Percentiles rank a stretch among this genome's conserved stretches.
phyloP scores from a whole-genome alignment of 257 asterid genomes.

The Linderniella brevidens region DNA sequence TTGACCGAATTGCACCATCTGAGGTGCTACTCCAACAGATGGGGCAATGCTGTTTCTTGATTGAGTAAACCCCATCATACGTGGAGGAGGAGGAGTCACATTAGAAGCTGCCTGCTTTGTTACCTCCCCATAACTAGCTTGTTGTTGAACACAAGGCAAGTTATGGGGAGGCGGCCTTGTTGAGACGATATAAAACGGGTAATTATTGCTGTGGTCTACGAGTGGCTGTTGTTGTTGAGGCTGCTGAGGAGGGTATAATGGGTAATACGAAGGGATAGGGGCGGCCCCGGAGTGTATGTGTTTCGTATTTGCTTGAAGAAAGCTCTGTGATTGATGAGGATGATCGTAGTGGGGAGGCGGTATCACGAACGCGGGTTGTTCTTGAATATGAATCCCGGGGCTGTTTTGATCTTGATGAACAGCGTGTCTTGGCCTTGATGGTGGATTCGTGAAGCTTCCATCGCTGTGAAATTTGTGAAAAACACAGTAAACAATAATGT shows the following conservation, averaged over 20 bases:
- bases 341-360: conserved; percentile 40
- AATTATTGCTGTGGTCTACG: conserved; percentile 35
- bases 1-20: conserved; percentile 37
- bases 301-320: conserved; percentile 34
- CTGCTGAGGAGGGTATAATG: conserved; percentile 52
- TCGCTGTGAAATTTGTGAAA: conserved; percentile 29
- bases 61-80: conserved; percentile 23
- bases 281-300: conserved; percentile 39
- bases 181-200: conserved; percentile 48
- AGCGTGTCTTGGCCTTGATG: conserved; percentile 47
- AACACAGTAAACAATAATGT: conserved; percentile 15
- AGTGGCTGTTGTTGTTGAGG: conserved; percentile 30
- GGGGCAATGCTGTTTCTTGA: conserved; percentile 25
- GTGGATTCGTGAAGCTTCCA: conserved; percentile 43
- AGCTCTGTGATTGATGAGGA: conserved; percentile 42
- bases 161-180: conserved; percentile 38
- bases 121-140: conserved; percentile 26
- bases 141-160: conserved; percentile 35
- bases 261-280: conserved; percentile 37
- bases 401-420: conserved; percentile 49
- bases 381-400: conserved; percentile 42
- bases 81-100: conserved; percentile 26
- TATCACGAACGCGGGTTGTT: conserved; percentile 29
- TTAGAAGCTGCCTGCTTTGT: conserved; percentile 23
- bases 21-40: conserved; percentile 36